Conservation (phyloP, 2,329 filamentous ascomycete genomes). For the Teratosphaeriaceae sp. region DNA sequence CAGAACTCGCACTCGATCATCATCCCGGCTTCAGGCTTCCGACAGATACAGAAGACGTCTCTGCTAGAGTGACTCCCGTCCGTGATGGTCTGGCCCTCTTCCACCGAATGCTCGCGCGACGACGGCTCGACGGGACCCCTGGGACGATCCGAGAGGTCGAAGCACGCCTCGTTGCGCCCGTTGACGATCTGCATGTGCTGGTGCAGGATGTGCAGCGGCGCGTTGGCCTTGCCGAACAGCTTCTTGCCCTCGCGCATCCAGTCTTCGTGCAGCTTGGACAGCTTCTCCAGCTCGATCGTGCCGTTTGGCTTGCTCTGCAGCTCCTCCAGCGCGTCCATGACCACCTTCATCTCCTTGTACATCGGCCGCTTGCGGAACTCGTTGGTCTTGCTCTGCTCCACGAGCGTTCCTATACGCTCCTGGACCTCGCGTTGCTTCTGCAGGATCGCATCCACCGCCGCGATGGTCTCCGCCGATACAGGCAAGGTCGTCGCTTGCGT, state of each 20-base stretch:
- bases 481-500: slow-evolving; percentile 74
- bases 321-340: slow-evolving; percentile 79
- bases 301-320: slow-evolving; percentile 89
- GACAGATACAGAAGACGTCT: slow-evolving; percentile 96
- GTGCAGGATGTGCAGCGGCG: slow-evolving; percentile 89
- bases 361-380: slow-evolving; percentile 75
- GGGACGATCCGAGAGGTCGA: slow-evolving; percentile 83
- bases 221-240: slow-evolving; percentile 95
- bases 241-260: slow-evolving; percentile 99
- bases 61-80: slow-evolving; percentile 45
- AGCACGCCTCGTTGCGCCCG: slow-evolving; percentile 83
- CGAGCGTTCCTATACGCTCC: slow-evolving; percentile 75
- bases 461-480: slow-evolving; percentile 73
- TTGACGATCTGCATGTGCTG: slow-evolving; percentile 91
- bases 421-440: slow-evolving; percentile 95
- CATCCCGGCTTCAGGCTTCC: slow-evolving; percentile 88
- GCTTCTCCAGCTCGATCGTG: slow-evolving; percentile 86
- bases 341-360: slow-evolving; percentile 83
- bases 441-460: slow-evolving; percentile 80
- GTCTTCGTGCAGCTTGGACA: slow-evolving; percentile 91
- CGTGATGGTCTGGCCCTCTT: slow-evolving; percentile 29
- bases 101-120: slow-evolving; percentile 69
- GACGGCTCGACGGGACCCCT: slow-evolving; percentile 86
- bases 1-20: slow-evolving; percentile 99
- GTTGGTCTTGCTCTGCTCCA: slow-evolving; percentile 65